Evolutionary conservation across 2,329 filamentous ascomycete genomes (phyloP).

Genomic region (Neopestalotiopsis rosae): DNA sequence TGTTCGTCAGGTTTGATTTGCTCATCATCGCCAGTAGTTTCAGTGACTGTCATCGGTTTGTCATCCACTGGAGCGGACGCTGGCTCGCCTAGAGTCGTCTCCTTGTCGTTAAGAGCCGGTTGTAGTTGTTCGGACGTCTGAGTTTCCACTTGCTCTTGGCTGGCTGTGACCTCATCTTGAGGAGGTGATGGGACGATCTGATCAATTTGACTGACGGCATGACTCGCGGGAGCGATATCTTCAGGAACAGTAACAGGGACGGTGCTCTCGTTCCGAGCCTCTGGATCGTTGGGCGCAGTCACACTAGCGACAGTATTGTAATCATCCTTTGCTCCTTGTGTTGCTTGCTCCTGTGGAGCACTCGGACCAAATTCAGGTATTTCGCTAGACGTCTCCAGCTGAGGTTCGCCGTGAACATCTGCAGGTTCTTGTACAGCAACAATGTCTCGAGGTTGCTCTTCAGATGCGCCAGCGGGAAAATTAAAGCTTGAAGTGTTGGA

Average conservation of each 20-base stretch:
- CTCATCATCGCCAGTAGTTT: background rate
- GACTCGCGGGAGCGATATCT: background rate
- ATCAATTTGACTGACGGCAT: background rate
- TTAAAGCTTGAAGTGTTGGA: background rate
- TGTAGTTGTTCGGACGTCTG: background rate
- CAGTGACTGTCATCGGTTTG: background rate
- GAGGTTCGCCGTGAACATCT: background rate
- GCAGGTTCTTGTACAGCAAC: background rate
- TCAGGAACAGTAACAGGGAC: background rate
- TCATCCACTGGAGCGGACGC: background rate
- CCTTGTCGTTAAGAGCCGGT: background rate
- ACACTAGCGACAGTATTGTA: background rate
- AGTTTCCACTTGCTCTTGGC: background rate
- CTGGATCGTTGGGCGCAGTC: background rate
- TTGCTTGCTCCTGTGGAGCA: background rate
- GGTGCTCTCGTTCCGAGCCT: background rate
- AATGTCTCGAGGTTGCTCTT: background rate
- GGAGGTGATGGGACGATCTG: background rate
- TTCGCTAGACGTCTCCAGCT: background rate
- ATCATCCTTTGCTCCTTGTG: background rate
- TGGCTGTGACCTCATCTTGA: background rate
- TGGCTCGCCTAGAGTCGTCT: background rate
- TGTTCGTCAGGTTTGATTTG: slow-evolving; percentile 4
- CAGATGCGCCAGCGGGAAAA: background rate
- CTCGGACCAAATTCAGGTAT: background rate